These are phyloP conservation scores for Haplosporangium sp. DNA, from an alignment of 371 early-diverging fungal species.

Conservation along the genomic window DNA sequence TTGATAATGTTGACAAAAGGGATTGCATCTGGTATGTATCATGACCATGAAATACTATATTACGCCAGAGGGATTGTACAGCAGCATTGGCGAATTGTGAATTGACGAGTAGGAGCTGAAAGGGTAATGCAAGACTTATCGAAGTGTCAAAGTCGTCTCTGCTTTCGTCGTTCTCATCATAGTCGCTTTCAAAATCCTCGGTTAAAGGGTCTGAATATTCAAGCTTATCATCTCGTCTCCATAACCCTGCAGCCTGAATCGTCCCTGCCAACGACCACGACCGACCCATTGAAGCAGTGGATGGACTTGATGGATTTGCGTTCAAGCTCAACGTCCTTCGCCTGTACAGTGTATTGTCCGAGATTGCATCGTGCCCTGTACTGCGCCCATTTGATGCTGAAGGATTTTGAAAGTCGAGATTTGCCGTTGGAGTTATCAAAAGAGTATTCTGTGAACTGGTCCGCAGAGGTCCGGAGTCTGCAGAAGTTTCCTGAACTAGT, in stretches of 20 bases:
- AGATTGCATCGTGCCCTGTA: not conserved
- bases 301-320: not conserved
- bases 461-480: not conserved
- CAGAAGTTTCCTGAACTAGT: not conserved
- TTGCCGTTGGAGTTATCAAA: not conserved
- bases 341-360: conserved; percentile 4
- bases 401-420: not conserved
- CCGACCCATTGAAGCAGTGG: conserved; percentile 13
- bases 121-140: conserved; percentile 25
- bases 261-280: conserved; percentile 10
- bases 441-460: not conserved
- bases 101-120: conserved; percentile 38
- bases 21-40: conserved; percentile 31
- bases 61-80: conserved; percentile 31
- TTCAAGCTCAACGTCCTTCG: conserved; percentile 18
- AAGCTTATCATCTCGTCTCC: not conserved
- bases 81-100: conserved; percentile 47
- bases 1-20: conserved; percentile 24
- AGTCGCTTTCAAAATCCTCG: conserved; percentile 3
- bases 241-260: not conserved
- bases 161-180: conserved; percentile 8
- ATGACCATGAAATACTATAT: conserved; percentile 48
- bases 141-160: conserved; percentile 21
- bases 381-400: not conserved
- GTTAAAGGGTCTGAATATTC: not conserved